These are phyloP conservation scores for Voacanga thouarsii DNA, from an alignment of 257 asterid species.

Conservation along the genomic window DNA sequence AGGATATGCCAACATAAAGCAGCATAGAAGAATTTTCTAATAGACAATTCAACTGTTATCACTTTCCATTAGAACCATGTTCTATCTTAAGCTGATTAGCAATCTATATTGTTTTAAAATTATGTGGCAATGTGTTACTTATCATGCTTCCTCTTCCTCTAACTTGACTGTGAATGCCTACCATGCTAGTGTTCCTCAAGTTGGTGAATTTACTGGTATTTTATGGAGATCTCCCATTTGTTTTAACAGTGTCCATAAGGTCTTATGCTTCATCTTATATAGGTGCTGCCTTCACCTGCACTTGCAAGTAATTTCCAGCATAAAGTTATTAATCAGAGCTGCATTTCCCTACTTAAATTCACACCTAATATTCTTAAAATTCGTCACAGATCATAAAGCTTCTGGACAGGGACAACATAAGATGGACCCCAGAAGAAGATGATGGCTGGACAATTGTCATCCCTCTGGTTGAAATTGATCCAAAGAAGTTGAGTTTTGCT, in stretches of 20 bases:
- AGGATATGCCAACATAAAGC: background rate
- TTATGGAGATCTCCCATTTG: background rate
- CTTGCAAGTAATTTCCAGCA: background rate
- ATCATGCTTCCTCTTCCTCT: background rate
- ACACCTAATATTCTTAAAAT: background rate
- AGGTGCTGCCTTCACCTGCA: background rate
- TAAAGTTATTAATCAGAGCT: no score
- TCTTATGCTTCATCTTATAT: background rate
- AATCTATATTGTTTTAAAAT: background rate
- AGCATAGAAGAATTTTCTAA: background rate
- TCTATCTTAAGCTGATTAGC: background rate
- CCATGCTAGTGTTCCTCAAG: background rate
- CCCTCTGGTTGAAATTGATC: constrained; percentile 47
- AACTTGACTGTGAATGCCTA: background rate
- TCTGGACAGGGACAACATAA: constrained; percentile 54
- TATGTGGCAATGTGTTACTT: background rate
- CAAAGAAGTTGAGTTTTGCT: constrained; percentile 48
- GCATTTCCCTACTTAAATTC: background rate
- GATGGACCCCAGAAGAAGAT: constrained; percentile 69
- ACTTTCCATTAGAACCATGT: background rate
- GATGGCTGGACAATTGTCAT: constrained; percentile 47
- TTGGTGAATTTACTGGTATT: background rate
- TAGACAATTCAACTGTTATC: background rate
- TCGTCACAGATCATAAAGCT: constrained; percentile 55
- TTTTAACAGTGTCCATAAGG: background rate